These are phyloP conservation scores for Candolleomyces eurysporus DNA, from an alignment of 768 basidiomycete genomes.

Conservation along the genomic window DNA sequence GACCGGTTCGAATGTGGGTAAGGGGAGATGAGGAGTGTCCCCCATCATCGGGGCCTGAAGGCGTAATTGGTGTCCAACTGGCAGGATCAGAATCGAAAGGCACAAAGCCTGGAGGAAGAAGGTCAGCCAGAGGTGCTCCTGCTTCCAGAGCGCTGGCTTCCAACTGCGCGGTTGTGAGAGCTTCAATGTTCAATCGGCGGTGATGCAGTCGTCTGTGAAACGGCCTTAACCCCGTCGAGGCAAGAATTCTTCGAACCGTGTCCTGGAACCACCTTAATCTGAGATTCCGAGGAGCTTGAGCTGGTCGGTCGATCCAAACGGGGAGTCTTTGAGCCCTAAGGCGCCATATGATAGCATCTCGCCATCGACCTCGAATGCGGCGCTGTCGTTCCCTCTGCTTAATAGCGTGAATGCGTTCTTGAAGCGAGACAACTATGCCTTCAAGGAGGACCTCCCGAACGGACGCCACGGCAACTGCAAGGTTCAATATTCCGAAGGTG, in stretches of 20 bases:
- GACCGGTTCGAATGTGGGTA: slow-evolving; percentile 56
- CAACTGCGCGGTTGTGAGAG: slow-evolving; percentile 51
- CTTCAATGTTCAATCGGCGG: slow-evolving; percentile 64
- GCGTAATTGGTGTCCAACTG: not conserved
- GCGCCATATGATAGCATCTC: slow-evolving; percentile 60
- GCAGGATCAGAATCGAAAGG: slow-evolving; percentile 12
- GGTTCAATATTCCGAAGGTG: slow-evolving; percentile 57
- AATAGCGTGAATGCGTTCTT: slow-evolving; percentile 48
- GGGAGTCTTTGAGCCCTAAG: slow-evolving; percentile 48
- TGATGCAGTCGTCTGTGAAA: slow-evolving; percentile 33
- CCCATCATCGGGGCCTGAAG: not conserved
- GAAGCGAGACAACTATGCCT: slow-evolving; percentile 64
- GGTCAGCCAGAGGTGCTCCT: slow-evolving; percentile 53
- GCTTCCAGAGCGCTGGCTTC: slow-evolving; percentile 67
- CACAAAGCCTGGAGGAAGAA: slow-evolving; percentile 41
- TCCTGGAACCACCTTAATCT: not conserved
- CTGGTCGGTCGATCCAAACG: slow-evolving; percentile 42
- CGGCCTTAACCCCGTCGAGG: not conserved
- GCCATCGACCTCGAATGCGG: slow-evolving; percentile 54
- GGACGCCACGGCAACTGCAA: slow-evolving; percentile 62
- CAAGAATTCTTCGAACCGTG: not conserved
- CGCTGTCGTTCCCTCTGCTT: slow-evolving; percentile 46
- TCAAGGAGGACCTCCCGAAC: slow-evolving; percentile 74
- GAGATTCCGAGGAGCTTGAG: not conserved
- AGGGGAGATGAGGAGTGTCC: slow-evolving; percentile 25